These are phyloP conservation scores for Pulveroboletus sp. DNA, from an alignment of 768 basidiomycete species.

Conservation along the genomic window DNA sequence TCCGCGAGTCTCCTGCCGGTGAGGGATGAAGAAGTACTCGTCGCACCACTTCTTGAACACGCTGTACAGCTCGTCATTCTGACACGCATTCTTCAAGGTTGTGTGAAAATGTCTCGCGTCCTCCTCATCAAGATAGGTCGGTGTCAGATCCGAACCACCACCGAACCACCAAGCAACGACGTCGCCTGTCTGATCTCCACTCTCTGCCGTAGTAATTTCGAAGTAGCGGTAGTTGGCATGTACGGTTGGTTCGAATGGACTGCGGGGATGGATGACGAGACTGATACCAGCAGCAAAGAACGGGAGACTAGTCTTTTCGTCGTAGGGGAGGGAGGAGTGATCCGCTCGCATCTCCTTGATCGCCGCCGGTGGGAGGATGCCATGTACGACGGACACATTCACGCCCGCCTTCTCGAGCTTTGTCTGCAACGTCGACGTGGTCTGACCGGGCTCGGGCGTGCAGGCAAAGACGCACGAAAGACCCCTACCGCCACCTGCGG, in stretches of 20 bases:
- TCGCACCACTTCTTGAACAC: conserved; percentile 96
- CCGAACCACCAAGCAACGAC: conserved; percentile 98
- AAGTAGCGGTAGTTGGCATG: conserved; percentile 98
- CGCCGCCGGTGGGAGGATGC: conserved; percentile 79
- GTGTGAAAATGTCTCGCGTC: conserved; percentile 86
- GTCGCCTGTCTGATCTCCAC: conserved; percentile 39
- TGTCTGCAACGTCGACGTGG: conserved; percentile 37
- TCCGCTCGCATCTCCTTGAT: conserved; percentile 95
- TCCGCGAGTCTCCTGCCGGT: conserved; percentile 81
- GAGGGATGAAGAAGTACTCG: conserved; percentile 92
- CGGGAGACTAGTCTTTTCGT: conserved; percentile 61
- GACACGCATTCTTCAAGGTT: conserved; percentile 72
- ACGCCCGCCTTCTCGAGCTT: conserved; percentile 95
- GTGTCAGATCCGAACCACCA: conserved; percentile 92
- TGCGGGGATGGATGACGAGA: conserved; percentile 90
- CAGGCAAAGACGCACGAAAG: conserved; percentile 77
- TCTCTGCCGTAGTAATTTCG: conserved; percentile 58
- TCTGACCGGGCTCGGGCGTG: conserved; percentile 28
- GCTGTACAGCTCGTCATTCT: conserved; percentile 65
- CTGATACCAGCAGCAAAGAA: conserved; percentile 93
- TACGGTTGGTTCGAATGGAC: conserved; percentile 89
- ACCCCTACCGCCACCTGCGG: conserved; percentile 59
- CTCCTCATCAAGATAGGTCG: conserved; percentile 84
- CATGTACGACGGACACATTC: conserved; percentile 90
- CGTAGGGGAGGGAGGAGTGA: conserved; percentile 69